phyloP scores from a whole-genome alignment of 1,284 basidiomycete species.

The Salmacisia buchloeana region DNA sequence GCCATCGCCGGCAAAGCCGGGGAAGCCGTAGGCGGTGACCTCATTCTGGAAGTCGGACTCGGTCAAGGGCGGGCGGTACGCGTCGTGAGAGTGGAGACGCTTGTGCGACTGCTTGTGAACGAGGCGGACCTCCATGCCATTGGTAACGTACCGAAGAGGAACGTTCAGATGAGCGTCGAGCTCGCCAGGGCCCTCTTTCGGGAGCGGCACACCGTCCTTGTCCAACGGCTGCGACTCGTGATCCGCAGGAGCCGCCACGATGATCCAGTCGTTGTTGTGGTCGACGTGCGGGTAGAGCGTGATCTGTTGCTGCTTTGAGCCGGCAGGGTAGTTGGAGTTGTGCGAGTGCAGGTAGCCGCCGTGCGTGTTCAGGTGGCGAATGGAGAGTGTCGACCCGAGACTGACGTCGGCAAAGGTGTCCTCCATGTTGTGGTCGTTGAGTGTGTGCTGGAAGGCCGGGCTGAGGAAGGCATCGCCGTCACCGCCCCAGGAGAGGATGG shows the following conservation, averaged over 20 bases:
- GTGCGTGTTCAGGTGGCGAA: conserved; percentile 91
- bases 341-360: conserved; percentile 98
- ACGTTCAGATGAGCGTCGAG: conserved; percentile 30
- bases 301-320: conserved; percentile 79
- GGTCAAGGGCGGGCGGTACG: conserved; percentile 80
- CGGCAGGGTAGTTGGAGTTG: conserved; percentile 72
- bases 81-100: conserved; percentile 87
- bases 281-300: conserved; percentile 95
- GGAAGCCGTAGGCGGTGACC: conserved; percentile 87
- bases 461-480: conserved; percentile 99
- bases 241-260: conserved; percentile 57
- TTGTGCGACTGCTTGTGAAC: conserved; percentile 76
- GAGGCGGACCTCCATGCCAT: conserved; percentile 72
- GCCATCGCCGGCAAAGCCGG: conserved; percentile 74
- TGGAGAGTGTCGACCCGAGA: conserved; percentile 72
- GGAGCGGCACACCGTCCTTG: conserved; percentile 49
- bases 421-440: conserved; percentile 81
- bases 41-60: conserved; percentile 99
- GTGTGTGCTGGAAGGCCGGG: conserved; percentile 93
- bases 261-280: conserved; percentile 81
- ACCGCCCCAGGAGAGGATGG: conserved; percentile 78
- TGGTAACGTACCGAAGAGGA: conserved; percentile 63
- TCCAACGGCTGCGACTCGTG: conserved; percentile 57
- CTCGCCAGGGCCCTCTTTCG: conserved; percentile 11
- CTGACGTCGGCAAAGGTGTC: conserved; percentile 85